Base-by-base conservation (phyloP, 768 basidiomycete species). In the Hydnomerulius pinastri region DNA sequence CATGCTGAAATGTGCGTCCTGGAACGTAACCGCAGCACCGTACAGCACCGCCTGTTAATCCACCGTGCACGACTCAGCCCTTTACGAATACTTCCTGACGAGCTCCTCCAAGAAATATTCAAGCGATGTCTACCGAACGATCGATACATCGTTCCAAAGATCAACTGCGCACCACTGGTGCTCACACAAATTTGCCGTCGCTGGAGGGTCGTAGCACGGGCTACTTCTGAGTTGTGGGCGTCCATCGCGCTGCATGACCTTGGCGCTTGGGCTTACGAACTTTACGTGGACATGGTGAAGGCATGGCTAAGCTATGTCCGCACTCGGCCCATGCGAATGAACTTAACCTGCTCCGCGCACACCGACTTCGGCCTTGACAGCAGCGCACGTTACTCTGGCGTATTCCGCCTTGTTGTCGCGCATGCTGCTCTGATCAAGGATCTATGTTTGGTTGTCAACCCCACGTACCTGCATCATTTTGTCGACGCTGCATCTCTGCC, bases 151-250 rank as follows among this genome's bases (percentile, higher is more conserved):
- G 44, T 54, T 3, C 71, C 67, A 2, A 30, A 56, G 20, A 40
- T 46, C 6, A 51, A 27, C 41, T 48, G 55, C 6, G 66, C 68
- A 24, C 71, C 71, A 3, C 48, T 72, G 7, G 47, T 71, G 32
- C 64, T 72, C 32, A 60, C 66, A 1, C 70, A 60, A 17, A 57
- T 71, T 24, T 71, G 69, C 51, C 68, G 58, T 15, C 57, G 68
- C 21, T 71, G 69, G 69, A 55, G 69, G 36, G 40, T 25, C 6
- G 56, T 72, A 48, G 58, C 48, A 18, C 57, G 62, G 13, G 51
- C 56, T 4, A 63, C 71, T 2, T 65, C 71, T 3, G 64, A 69
- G 46, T 47, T 71, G 1, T 71, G 69, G 69, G 55, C 66, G 9
- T 63, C 58, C 40, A 52, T 70, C 17, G 44, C 60, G 10, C 45